phyloP scores from a whole-genome alignment of 164 flowering plant species.

The Magnolia changhungtana region DNA sequence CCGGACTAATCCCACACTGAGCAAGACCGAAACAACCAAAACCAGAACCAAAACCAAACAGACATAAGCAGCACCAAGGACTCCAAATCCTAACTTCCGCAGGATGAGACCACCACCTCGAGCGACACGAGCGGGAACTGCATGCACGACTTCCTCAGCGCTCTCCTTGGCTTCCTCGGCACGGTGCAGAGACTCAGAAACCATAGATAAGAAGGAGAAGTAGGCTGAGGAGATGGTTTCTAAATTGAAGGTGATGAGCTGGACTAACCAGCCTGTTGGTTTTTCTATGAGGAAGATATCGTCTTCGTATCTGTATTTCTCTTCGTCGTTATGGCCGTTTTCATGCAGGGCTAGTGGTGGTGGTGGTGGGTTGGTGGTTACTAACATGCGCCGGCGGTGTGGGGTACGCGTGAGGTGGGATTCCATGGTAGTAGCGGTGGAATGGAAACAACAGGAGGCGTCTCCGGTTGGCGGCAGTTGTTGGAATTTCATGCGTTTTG shows the following conservation, averaged over 20 bases:
- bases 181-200: constrained; percentile 29
- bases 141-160: constrained; percentile 16
- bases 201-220: constrained; percentile 19
- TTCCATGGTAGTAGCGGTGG: not conserved
- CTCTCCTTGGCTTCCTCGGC: constrained; percentile 23
- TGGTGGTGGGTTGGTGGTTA: not conserved
- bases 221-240: constrained; percentile 37
- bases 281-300: constrained; percentile 18
- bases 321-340: not conserved
- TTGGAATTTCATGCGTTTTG: too few species aligned
- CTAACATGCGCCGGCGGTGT: constrained; percentile 5
- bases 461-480: too few species aligned
- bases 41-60: constrained; percentile 35
- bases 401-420: not conserved
- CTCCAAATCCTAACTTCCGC: constrained; percentile 42
- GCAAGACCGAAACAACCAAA: constrained; percentile 35
- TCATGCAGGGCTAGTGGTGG: not conserved
- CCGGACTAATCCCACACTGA: constrained; percentile 57
- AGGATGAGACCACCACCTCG: constrained; percentile 23
- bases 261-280: constrained; percentile 29
- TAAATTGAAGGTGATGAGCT: constrained; percentile 27
- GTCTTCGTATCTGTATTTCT: not conserved
- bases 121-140: constrained; percentile 25
- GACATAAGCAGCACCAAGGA: constrained; percentile 44
- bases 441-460: too few species aligned